Evolutionary conservation across 1,284 basidiomycete genomes (phyloP).

Genomic region (Trichosporon sp.): DNA sequence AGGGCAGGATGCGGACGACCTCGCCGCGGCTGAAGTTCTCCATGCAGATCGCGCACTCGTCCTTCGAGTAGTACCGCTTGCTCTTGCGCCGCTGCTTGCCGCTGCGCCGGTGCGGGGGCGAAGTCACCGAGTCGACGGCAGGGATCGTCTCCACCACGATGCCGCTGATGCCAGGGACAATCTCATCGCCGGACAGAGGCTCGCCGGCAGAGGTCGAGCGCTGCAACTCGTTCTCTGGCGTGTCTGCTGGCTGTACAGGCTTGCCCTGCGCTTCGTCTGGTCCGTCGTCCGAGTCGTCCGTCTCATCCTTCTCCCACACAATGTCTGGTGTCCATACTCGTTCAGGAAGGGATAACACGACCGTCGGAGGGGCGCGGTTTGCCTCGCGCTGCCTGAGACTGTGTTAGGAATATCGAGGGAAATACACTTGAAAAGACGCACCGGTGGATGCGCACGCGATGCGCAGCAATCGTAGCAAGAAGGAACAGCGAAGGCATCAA

Average conservation of each 20-base stretch:
- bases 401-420: neutral
- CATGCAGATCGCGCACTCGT: conserved; percentile 85
- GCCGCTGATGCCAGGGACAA: neutral
- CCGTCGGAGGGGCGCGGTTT: conserved; percentile 45
- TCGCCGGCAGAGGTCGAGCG: neutral
- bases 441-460: conserved; percentile 42
- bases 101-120: neutral
- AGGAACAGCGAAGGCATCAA: conserved; percentile 47
- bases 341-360: conserved; percentile 48
- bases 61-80: conserved; percentile 46
- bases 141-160: neutral
- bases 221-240: neutral
- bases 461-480: conserved; percentile 41
- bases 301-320: conserved; percentile 49
- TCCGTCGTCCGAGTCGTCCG: conserved; percentile 21
- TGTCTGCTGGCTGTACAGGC: neutral
- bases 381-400: conserved; percentile 44
- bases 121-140: neutral
- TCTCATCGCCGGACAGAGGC: neutral
- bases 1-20: conserved; percentile 78
- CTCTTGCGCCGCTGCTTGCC: conserved; percentile 20
- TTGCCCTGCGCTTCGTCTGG: neutral
- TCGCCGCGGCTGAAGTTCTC: conserved; percentile 78
- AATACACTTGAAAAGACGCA: conserved; percentile 22
- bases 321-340: conserved; percentile 49